Evolutionary conservation across 1,139 yeast genomes (phyloP).

Genomic region (Scheffersomyces titani): DNA sequence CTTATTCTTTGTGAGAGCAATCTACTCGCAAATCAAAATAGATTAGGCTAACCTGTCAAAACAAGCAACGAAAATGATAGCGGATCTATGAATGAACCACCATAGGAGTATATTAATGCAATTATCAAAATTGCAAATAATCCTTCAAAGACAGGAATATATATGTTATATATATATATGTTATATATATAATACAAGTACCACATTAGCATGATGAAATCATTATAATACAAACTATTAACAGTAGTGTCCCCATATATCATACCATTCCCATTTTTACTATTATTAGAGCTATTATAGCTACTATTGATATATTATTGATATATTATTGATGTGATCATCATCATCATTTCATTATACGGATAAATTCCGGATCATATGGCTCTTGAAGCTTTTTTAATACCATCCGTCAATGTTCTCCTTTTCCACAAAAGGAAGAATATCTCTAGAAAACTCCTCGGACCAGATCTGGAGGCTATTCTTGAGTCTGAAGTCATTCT

Average conservation of each 20-base stretch:
- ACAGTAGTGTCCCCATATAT: background rate
- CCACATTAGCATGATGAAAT: background rate
- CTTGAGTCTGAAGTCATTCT: conserved; percentile 3
- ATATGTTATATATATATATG: background rate
- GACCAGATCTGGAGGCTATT: conserved; percentile 29
- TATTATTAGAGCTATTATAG: background rate
- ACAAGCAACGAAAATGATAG: background rate
- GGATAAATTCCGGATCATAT: background rate
- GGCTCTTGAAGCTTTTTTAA: conserved; percentile 7
- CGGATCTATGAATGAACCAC: background rate
- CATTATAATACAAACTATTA: background rate
- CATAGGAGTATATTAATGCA: background rate
- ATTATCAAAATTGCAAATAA: background rate
- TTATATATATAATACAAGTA: background rate
- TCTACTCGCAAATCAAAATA: conserved; percentile 83
- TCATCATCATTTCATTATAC: background rate
- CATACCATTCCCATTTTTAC: background rate
- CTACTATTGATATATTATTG: background rate
- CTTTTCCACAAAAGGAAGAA: conserved; percentile 32
- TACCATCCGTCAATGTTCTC: conserved; percentile 44
- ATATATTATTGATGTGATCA: background rate
- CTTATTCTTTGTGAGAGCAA: conserved; percentile 72
- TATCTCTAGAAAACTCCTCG: conserved; percentile 21
- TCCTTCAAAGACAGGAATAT: background rate
- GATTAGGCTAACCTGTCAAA: conserved; percentile 39